Percentiles rank a stretch among this genome's conserved stretches.
Conservation (phyloP, 441 rosid genomes). For the Brassica hybrid region DNA sequence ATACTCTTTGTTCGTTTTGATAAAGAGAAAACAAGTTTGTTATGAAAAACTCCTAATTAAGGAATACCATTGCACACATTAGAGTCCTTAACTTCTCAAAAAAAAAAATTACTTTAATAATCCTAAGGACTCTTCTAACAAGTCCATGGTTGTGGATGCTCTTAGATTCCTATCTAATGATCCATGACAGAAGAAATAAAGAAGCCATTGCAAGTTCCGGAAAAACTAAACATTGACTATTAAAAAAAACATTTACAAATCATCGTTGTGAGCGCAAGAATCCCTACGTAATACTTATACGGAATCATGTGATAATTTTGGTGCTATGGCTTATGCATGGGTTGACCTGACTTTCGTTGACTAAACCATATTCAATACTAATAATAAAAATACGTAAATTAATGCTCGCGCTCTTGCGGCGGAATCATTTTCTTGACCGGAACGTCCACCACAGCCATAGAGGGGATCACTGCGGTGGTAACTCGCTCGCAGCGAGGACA, state of each 20-base stretch:
- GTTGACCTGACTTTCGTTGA: conserved; percentile 15
- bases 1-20: too few species aligned
- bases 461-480: conserved; percentile 45
- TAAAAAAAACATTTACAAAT: conserved; percentile 25
- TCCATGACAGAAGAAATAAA: too few species aligned
- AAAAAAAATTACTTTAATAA: too few species aligned
- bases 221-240: too few species aligned
- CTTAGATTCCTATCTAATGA: too few species aligned
- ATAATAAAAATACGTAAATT: conserved; percentile 10
- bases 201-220: too few species aligned
- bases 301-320: conserved; percentile 19
- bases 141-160: too few species aligned
- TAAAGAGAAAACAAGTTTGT: too few species aligned
- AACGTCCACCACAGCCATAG: conserved; percentile 16
- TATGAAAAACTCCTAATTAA: too few species aligned
- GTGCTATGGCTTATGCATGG: background rate
- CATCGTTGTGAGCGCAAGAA: background rate
- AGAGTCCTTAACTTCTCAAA: too few species aligned
- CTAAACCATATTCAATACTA: conserved; percentile 21
- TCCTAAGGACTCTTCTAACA: too few species aligned
- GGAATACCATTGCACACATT: too few species aligned
- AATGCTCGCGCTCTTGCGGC: conserved; percentile 25
- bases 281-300: conserved; percentile 27
- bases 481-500: conserved; percentile 96
- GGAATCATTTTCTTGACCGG: conserved; percentile 25